phyloP scores from a whole-genome alignment of 495 filamentous ascomycete genomes.

The Copromyces sp. region DNA sequence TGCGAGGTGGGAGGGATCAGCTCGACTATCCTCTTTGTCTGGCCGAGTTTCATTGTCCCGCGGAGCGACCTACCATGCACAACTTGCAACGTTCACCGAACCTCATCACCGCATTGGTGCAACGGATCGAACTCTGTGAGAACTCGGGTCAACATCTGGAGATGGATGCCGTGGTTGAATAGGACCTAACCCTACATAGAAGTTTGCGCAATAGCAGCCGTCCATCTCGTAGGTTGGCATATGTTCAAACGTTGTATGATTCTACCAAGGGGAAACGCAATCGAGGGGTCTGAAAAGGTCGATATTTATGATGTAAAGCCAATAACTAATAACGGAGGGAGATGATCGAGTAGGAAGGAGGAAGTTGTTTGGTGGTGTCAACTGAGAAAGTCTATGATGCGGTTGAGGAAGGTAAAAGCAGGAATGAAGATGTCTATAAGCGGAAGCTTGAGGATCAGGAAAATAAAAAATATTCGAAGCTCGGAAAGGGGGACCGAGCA shows the following conservation, averaged over 20 bases:
- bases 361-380: not conserved
- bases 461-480: not conserved
- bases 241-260: not conserved
- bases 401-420: not conserved
- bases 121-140: slow-evolving; percentile 31
- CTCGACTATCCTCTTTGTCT: not conserved
- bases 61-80: slow-evolving; percentile 28
- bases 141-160: slow-evolving; percentile 3
- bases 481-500: not conserved
- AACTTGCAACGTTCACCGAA: slow-evolving; percentile 38
- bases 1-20: not conserved
- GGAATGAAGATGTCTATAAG: not conserved
- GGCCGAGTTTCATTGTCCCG: not conserved
- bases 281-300: not conserved
- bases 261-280: not conserved
- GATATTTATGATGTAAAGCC: not conserved
- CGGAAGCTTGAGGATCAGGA: not conserved
- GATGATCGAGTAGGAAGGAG: not conserved
- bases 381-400: not conserved
- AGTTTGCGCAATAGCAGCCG: slow-evolving; percentile 39
- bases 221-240: slow-evolving; percentile 5
- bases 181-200: too few species aligned
- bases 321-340: not conserved
- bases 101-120: slow-evolving; percentile 33
- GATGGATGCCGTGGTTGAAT: not conserved